Evolutionary conservation across 2,329 filamentous ascomycete genomes (phyloP).

Genomic region (Arthrocladium fulminans): DNA sequence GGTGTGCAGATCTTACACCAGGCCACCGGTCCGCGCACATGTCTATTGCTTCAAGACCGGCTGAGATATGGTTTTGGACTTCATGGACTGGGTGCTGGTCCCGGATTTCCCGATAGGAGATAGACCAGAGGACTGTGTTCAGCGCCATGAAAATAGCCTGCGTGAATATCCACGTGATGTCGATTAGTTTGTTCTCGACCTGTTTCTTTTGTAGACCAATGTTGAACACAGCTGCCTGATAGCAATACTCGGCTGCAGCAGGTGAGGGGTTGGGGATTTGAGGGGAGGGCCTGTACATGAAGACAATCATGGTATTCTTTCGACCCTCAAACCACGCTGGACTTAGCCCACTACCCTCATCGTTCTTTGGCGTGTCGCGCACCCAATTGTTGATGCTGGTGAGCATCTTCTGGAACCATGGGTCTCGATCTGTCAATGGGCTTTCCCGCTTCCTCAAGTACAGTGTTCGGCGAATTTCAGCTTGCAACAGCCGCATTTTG

Average conservation of each 20-base stretch:
- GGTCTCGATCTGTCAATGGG: conserved; percentile 69
- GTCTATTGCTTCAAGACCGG: conserved; percentile 68
- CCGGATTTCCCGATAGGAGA: conserved; percentile 79
- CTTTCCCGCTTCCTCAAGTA: conserved; percentile 76
- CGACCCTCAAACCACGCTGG: conserved; percentile 65
- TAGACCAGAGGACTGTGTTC: conserved; percentile 83
- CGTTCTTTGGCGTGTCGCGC: conserved; percentile 62
- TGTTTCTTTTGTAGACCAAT: conserved; percentile 73
- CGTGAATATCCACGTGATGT: conserved; percentile 90
- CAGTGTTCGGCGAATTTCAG: conserved; percentile 75
- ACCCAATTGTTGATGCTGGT: conserved; percentile 72
- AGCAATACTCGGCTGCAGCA: conserved; percentile 71
- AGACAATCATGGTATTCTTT: conserved; percentile 81
- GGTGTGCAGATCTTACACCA: conserved; percentile 71
- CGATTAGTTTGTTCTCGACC: conserved; percentile 64
- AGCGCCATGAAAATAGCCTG: conserved; percentile 83
- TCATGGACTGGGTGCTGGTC: conserved; percentile 62
- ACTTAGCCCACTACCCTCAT: conserved; percentile 61
- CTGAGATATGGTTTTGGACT: conserved; percentile 64
- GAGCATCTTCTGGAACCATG: conserved; percentile 78
- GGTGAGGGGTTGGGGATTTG: conserved; percentile 80
- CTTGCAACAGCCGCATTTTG: conserved; percentile 78
- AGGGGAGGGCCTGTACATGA: conserved; percentile 81
- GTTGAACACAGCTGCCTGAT: conserved; percentile 71
- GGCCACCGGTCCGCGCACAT: conserved; percentile 84